Base-by-base conservation (phyloP, 768 basidiomycete genomes). In the Piloderma croceum region DNA sequence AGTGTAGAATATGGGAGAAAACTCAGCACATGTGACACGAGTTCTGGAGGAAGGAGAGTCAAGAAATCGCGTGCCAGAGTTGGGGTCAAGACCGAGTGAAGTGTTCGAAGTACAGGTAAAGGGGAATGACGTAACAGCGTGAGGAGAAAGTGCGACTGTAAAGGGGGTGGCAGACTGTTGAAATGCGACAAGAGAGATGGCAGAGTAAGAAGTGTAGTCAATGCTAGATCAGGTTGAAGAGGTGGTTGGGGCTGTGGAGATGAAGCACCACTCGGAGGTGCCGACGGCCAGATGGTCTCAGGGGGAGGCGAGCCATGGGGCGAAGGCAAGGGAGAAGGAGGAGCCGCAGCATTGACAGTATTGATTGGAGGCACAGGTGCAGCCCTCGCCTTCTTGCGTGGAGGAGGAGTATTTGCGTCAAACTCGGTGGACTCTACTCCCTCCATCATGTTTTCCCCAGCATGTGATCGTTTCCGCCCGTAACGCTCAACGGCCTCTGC, bases 1-100 rank as follows among this genome's bases (percentile, higher is more conserved):
- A 98, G 77, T 10, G 87, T 79, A 3, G 80, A 70, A 49, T 84
- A 85, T 4, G 90, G 83, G 24, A 97, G 80, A 58, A 75, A 90
- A 50, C 81, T 81, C 47, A 98, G 76, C 47, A 97, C 76, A 48
- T 88, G 84, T 1, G 92, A 87, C 37, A 90, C 84, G 25, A 99
- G 79, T 54, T 99, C 94, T 24, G 88, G 82, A 4, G 96, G 96
- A 7, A 97, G 77, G 27, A 90, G 76, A 2, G 86, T 83, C 49
- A 98, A 75, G 60, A 97, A 99, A 63, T 99, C 96, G 50, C 93
- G 85, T 17, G 91, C 90, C 21, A 98, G 71, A 3, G 90, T 91
- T 19, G 87, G 90, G 1, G 86, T 83, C 50, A 97, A 71, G 51
- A 98, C 86, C 24, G 84, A 81, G 54, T 93, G 84, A 12, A 98